Percentiles rank a stretch among this genome's conserved stretches.
phyloP scores from a whole-genome alignment of 768 basidiomycete species.

The Pisolithus microcarpus region DNA sequence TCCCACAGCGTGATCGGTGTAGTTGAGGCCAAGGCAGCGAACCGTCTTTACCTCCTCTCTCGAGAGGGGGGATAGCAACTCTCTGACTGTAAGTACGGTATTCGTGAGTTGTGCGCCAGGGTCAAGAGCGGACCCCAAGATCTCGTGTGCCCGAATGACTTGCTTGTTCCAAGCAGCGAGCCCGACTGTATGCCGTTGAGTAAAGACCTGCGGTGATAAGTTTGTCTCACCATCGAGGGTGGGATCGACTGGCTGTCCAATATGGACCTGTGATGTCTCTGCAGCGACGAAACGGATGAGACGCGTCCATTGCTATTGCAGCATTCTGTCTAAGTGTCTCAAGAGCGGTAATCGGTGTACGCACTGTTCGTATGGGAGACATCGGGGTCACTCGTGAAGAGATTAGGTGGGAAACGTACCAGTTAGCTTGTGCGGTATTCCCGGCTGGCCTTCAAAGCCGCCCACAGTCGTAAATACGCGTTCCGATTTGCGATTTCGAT shows the following conservation, averaged over 20 bases:
- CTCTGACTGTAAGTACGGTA: constrained; percentile 60
- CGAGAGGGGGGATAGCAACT: constrained; percentile 63
- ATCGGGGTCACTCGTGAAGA: not conserved
- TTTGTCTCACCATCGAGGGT: constrained; percentile 49
- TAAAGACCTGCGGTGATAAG: not conserved
- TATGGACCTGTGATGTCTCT: constrained; percentile 67
- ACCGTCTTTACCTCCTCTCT: constrained; percentile 61
- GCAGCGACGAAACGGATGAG: constrained; percentile 76
- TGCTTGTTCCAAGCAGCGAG: constrained; percentile 44
- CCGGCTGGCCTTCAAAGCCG: too few species aligned
- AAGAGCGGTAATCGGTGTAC: not conserved
- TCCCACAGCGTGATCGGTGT: constrained; percentile 74
- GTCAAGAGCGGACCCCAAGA: constrained; percentile 63
- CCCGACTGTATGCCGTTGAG: constrained; percentile 43
- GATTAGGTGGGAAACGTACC: not conserved
- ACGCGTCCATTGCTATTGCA: constrained; percentile 61
- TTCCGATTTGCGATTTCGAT: too few species aligned
- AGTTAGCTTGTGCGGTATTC: too few species aligned
- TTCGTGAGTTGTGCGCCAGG: constrained; percentile 56
- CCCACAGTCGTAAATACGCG: too few species aligned
- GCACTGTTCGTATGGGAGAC: constrained; percentile 14
- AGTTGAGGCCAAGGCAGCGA: constrained; percentile 75
- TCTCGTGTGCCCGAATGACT: constrained; percentile 62
- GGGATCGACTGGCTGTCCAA: constrained; percentile 69
- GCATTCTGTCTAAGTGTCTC: not conserved